Conservation (phyloP, 768 basidiomycete genomes). For the Lanmaoa rubissima region DNA sequence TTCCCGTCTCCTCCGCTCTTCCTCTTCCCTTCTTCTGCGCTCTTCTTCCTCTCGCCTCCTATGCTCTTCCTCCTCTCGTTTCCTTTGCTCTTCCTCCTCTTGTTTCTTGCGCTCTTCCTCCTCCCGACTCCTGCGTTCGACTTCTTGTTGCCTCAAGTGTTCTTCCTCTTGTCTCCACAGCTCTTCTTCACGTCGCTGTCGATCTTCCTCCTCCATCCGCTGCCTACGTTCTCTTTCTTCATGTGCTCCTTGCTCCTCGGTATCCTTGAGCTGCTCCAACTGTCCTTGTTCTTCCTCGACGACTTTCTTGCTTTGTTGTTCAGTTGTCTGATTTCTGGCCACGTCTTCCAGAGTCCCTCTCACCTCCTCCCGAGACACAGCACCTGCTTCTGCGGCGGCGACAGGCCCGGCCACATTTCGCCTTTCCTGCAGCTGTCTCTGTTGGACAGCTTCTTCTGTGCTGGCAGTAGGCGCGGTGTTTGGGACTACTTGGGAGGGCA, state of each 20-base stretch:
- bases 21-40: constrained; percentile 41
- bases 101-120: constrained; percentile 7
- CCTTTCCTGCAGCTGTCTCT: constrained; percentile 41
- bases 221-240: background rate
- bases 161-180: constrained; percentile 21
- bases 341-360: background rate
- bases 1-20: constrained; percentile 9
- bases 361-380: background rate
- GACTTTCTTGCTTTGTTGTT: constrained; percentile 23
- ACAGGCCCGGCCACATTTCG: background rate
- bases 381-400: background rate
- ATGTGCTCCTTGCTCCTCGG: background rate
- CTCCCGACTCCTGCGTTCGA: constrained; percentile 24
- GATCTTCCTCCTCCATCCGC: constrained; percentile 1
- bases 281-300: background rate
- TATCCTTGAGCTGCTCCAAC: background rate
- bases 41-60: constrained; percentile 37
- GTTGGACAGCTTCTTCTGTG: constrained; percentile 36
- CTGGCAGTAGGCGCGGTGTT: background rate
- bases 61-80: background rate
- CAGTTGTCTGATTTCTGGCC: constrained; percentile 4
- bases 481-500: constrained; percentile 11
- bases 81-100: constrained; percentile 11
- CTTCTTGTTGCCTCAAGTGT: constrained; percentile 18
- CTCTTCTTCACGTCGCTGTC: constrained; percentile 4